phyloP scores from a whole-genome alignment of 768 basidiomycete species.

The Mycena albidolilacea region DNA sequence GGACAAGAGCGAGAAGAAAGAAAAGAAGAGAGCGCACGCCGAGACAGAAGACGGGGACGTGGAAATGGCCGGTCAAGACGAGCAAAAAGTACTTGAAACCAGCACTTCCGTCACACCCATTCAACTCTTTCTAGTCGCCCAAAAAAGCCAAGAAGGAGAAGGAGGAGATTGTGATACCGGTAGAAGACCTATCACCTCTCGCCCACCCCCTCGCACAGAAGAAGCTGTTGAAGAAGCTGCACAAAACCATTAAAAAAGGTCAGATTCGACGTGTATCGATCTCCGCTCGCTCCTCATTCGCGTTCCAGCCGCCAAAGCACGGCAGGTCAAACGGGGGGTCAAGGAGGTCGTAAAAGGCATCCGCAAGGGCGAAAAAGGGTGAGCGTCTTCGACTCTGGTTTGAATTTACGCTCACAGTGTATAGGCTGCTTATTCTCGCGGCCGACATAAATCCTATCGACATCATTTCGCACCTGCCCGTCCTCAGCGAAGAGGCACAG shows the following conservation, averaged over 20 bases:
- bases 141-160: constrained; percentile 80
- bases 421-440: constrained; percentile 90
- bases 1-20: constrained; percentile 85
- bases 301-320: constrained; percentile 86
- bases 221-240: constrained; percentile 94
- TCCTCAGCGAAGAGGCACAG: constrained; percentile 93
- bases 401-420: background rate
- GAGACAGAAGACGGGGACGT: constrained; percentile 62
- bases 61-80: constrained; percentile 60
- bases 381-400: constrained; percentile 45
- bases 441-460: constrained; percentile 99
- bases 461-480: constrained; percentile 96
- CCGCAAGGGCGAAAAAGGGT: constrained; percentile 98
- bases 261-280: constrained; percentile 26
- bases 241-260: constrained; percentile 97
- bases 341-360: constrained; percentile 99
- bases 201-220: constrained; percentile 94
- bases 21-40: constrained; percentile 73
- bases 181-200: constrained; percentile 93
- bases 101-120: constrained; percentile 19
- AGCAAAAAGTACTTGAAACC: constrained; percentile 47
- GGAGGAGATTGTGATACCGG: constrained; percentile 74
- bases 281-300: constrained; percentile 21
- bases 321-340: constrained; percentile 97
- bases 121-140: constrained; percentile 50